Evolutionary conservation across 2,329 filamentous ascomycete genomes (phyloP).

Genomic region (Pseudocercospora macadamiae): DNA sequence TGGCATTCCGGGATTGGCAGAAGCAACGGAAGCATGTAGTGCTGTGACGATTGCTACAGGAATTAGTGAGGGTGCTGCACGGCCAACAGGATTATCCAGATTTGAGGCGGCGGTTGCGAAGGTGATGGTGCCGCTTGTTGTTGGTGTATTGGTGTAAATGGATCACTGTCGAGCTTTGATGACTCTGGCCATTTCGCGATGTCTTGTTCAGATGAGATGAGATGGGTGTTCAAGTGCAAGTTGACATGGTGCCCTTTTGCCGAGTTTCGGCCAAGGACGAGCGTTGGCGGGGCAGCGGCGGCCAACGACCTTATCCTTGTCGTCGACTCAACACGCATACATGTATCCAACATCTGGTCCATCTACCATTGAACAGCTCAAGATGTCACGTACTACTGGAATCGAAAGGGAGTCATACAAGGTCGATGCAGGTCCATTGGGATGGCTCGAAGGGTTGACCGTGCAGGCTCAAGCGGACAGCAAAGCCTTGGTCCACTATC

Average conservation of each 20-base stretch:
- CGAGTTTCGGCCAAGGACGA: background rate
- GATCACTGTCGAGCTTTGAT: background rate
- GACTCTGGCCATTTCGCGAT: no score
- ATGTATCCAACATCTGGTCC: no score
- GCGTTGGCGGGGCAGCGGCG: background rate
- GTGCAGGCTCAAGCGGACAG: conserved; percentile 34
- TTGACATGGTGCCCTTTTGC: background rate
- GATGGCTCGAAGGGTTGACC: conserved; percentile 55
- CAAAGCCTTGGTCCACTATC: conserved; percentile 51
- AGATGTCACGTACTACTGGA: background rate
- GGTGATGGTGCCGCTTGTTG: background rate
- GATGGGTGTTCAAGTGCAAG: no score
- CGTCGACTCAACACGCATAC: no score
- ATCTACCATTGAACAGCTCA: background rate
- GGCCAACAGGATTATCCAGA: background rate
- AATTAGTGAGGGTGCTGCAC: background rate
- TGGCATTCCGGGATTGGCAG: background rate
- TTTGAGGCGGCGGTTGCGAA: background rate
- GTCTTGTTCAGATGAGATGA: no score
- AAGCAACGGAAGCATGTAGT: background rate
- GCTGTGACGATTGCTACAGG: background rate
- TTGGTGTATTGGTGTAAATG: background rate
- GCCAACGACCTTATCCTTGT: no score
- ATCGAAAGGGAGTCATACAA: conserved; percentile 29
- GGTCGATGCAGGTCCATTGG: conserved; percentile 47